Evolutionary conservation across 2,329 filamentous ascomycete species (phyloP).

Genomic region (Xylariaceae sp.): DNA sequence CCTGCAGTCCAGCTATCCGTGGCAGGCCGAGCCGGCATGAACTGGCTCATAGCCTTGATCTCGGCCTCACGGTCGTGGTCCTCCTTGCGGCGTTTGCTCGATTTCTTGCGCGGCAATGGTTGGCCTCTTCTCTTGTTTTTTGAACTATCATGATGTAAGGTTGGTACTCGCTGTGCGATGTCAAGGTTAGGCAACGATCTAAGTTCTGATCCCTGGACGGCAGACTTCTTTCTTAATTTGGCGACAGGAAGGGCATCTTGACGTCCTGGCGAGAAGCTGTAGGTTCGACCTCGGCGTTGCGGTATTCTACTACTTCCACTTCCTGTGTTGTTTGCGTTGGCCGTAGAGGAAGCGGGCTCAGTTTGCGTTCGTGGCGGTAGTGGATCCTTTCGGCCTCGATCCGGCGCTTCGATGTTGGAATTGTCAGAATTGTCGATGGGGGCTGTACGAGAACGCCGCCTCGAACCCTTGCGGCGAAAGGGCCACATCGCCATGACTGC

Average conservation of each 20-base stretch:
- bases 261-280: constrained; percentile 69
- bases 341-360: constrained; percentile 34
- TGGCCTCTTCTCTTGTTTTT: constrained; percentile 65
- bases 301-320: constrained; percentile 42
- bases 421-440: constrained; percentile 29
- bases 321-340: constrained; percentile 34
- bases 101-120: constrained; percentile 70
- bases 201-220: constrained; percentile 25
- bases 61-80: constrained; percentile 84
- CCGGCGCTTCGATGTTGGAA: constrained; percentile 29
- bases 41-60: constrained; percentile 82
- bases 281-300: constrained; percentile 57
- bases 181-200: constrained; percentile 30
- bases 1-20: constrained; percentile 66
- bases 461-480: constrained; percentile 77
- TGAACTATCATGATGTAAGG: constrained; percentile 59
- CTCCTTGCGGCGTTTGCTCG: constrained; percentile 77
- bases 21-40: constrained; percentile 68
- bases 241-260: constrained; percentile 59
- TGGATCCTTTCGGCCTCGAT: constrained; percentile 30
- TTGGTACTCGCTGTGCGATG: constrained; percentile 51
- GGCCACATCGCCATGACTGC: constrained; percentile 79
- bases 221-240: constrained; percentile 38
- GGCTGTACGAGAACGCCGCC: constrained; percentile 58
- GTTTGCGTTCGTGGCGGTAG: constrained; percentile 36